Evolutionary conservation across 805 yeast genomes (phyloP).

Genomic region (Candida xyloterini): DNA sequence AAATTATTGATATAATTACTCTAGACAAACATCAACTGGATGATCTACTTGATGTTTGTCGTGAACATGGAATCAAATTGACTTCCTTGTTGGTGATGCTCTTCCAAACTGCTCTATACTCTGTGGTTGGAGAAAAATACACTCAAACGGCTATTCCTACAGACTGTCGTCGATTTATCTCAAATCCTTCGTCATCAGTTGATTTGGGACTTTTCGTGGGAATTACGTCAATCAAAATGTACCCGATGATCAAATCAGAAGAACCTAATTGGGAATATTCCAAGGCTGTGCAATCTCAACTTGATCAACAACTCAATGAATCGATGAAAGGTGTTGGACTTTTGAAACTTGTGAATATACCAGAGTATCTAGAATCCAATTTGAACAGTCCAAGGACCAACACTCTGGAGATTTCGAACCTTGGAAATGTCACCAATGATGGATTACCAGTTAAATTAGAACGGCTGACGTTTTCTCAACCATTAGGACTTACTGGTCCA

Average conservation of each 20-base stretch:
- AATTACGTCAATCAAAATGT: not conserved
- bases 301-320: not conserved
- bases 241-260: not conserved
- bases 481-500: slow-evolving; percentile 7
- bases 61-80: slow-evolving; percentile 17
- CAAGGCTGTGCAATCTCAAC: slow-evolving; percentile 12
- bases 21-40: slow-evolving; percentile 9
- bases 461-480: slow-evolving; percentile 21
- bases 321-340: slow-evolving; percentile 11
- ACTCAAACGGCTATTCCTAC: slow-evolving; percentile 19
- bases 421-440: slow-evolving; percentile 13
- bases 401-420: slow-evolving; percentile 23
- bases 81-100: slow-evolving; percentile 18
- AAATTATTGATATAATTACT: slow-evolving; percentile 3
- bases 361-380: slow-evolving; percentile 1
- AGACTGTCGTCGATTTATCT: slow-evolving; percentile 17
- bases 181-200: not conserved
- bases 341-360: slow-evolving; percentile 6
- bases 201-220: slow-evolving; percentile 10
- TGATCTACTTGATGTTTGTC: slow-evolving; percentile 9
- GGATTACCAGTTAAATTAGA: slow-evolving; percentile 6
- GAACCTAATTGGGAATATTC: slow-evolving; percentile 18
- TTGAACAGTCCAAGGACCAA: slow-evolving; percentile 2
- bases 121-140: slow-evolving; percentile 14
- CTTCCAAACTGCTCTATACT: slow-evolving; percentile 10